Evolutionary conservation across 768 basidiomycete genomes (phyloP).

Genomic region (Exidia glandulosa): DNA sequence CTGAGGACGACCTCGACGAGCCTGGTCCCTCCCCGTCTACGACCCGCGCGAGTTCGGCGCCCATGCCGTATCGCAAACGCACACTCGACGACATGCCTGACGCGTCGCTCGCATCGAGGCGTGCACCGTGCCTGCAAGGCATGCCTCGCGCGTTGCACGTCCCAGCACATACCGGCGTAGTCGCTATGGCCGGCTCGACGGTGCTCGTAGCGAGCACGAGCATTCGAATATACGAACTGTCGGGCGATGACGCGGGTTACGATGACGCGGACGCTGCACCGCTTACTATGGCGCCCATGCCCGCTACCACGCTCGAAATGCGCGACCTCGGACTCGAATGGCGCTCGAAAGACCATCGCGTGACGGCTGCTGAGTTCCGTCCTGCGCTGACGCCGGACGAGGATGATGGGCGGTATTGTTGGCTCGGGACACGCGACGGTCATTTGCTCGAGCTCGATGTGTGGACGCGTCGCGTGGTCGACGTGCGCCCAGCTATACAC

Average conservation of each 20-base stretch:
- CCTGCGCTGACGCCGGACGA: slow-evolving; percentile 29
- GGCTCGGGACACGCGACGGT: slow-evolving; percentile 89
- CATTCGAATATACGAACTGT: background rate
- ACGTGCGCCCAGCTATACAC: slow-evolving; percentile 53
- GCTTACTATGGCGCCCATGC: slow-evolving; percentile 34
- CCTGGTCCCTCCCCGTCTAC: slow-evolving; percentile 25
- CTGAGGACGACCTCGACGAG: slow-evolving; percentile 48
- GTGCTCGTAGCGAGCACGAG: background rate
- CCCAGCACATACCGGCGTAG: slow-evolving; percentile 41
- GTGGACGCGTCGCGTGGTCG: slow-evolving; percentile 42
- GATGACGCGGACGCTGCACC: background rate
- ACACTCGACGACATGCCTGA: slow-evolving; percentile 37
- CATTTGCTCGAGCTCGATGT: slow-evolving; percentile 76
- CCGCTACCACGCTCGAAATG: slow-evolving; percentile 43
- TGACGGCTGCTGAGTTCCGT: slow-evolving; percentile 72
- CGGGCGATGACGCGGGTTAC: background rate
- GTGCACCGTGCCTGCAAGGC: slow-evolving; percentile 20
- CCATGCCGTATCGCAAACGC: background rate
- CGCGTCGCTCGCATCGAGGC: slow-evolving; percentile 54
- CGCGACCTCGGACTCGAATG: slow-evolving; percentile 41
- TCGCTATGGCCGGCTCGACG: slow-evolving; percentile 38
- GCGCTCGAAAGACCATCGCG: slow-evolving; percentile 50
- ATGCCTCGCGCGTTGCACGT: slow-evolving; percentile 39
- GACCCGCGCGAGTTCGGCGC: slow-evolving; percentile 16
- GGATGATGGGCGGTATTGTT: slow-evolving; percentile 54